A percentile compares a stretch with the other conserved stretches of the same genome.
Evolutionary conservation across 495 filamentous ascomycete genomes (phyloP).

Genomic region (Daldinia concentrica): DNA sequence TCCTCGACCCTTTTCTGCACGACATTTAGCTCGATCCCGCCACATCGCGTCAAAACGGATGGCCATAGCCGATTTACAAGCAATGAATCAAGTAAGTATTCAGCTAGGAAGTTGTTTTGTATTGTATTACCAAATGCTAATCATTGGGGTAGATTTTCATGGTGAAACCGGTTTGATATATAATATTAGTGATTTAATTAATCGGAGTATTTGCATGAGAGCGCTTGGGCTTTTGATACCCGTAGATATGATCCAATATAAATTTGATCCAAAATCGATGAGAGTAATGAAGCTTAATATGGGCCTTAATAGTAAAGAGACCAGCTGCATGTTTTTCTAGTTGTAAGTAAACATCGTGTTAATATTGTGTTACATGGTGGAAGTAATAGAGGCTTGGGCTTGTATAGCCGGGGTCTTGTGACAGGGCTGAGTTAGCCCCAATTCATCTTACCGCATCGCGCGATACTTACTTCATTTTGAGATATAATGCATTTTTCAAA

Average conservation of each 20-base stretch:
- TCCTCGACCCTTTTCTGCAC: constrained; percentile 24
- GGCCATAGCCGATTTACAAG: constrained; percentile 36
- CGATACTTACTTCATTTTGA: constrained; percentile 5
- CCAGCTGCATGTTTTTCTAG: neutral
- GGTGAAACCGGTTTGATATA: constrained; percentile 36
- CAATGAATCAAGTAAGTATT: constrained; percentile 37
- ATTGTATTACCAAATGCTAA: constrained; percentile 12
- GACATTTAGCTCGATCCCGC: constrained; percentile 36
- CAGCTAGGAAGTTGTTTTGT: neutral
- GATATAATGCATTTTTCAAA: neutral
- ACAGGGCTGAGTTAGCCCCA: constrained; percentile 14
- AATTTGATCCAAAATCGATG: constrained; percentile 1
- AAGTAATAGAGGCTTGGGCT: neutral
- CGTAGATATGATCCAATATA: constrained; percentile 25
- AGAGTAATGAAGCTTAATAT: neutral
- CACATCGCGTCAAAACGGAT: constrained; percentile 40
- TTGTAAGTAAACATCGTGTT: neutral
- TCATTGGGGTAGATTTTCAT: constrained; percentile 33
- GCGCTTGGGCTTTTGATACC: constrained; percentile 25
- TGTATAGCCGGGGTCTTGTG: constrained; percentile 19
- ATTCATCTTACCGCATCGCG: neutral
- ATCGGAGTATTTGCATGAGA: constrained; percentile 8
- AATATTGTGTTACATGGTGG: neutral
- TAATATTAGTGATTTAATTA: neutral
- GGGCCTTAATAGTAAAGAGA: neutral